Evolutionary conservation across 2,329 filamentous ascomycete genomes (phyloP), one percentile per base, ranked within the genome.

Genomic region (Zopfia rhizophila): DNA sequence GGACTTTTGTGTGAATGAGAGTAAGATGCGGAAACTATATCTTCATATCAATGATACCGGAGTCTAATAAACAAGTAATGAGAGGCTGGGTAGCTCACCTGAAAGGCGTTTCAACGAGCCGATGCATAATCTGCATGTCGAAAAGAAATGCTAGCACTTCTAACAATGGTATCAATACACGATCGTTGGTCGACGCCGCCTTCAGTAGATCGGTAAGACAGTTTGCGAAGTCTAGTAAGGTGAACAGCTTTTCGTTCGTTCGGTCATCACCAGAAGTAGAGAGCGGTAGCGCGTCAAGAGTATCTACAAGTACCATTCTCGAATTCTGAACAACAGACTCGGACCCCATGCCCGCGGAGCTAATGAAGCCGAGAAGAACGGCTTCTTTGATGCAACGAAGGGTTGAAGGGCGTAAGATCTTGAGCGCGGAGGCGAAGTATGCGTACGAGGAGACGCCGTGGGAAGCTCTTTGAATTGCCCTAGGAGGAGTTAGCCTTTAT

Each of bases 281-380:
- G 5, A 49, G 48, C 5, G 63, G 64, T 29, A 73, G 46, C 1
- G 49, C 29, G 22, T 61, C 57, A 2, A 78, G 44, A 23, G 61
- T 71, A 4, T 78, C 73, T 2, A 82, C 76, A 0, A 94, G 76
- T 0, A 87, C 88, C 1, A 81, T 77, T 21, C 88, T 82, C 33
- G 86, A 87, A 7, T 84, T 82, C 37, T 88, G 84, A 17, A 92
- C 81, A 1, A 93, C 77, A 24, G 88, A 83, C 61, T 93, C 89
- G 46, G 89, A 89, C 25, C 87, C 88, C n/a, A 86, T 85, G 61
- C 90, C 88, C 7, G 89, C 88, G 2, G 88, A 90, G 6, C 84
- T 88, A 10, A 89, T 82, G 46, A 83, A 82, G 12, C 90, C 90
- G 25, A 85, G 78, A 43, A 91, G 71, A 12, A 92, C 74, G 2